These are phyloP conservation scores for Phytopythium kandeliae DNA, from an alignment of 352 stramenopile species.

Conservation along the genomic window DNA sequence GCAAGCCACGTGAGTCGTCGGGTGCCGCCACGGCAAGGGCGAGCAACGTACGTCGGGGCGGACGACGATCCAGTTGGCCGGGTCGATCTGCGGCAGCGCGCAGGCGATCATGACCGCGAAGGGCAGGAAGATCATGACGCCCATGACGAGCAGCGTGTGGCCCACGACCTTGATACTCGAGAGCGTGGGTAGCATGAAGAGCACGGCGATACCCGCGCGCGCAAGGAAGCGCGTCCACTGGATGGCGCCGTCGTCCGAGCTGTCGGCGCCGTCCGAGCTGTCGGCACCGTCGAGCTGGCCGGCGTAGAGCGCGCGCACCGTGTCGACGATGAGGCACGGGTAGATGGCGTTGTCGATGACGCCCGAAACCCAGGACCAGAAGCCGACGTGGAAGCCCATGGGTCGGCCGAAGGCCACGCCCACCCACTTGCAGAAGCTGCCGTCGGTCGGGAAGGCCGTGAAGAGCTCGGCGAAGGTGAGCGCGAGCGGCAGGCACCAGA, in stretches of 20 bases:
- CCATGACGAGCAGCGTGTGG: slow-evolving; percentile 77
- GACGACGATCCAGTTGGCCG: slow-evolving; percentile 59
- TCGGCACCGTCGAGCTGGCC: slow-evolving; percentile 5
- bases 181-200: slow-evolving; percentile 71
- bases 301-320: slow-evolving; percentile 38
- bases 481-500: slow-evolving; percentile 66
- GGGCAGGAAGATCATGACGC: slow-evolving; percentile 84
- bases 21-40: background rate
- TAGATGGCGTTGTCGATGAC: slow-evolving; percentile 85
- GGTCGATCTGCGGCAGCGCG: slow-evolving; percentile 51
- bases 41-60: slow-evolving; percentile 21
- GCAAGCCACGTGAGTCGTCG: background rate
- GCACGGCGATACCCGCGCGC: slow-evolving; percentile 25
- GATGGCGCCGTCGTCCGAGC: slow-evolving; percentile 12
- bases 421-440: slow-evolving; percentile 75
- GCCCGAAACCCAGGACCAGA: slow-evolving; percentile 76
- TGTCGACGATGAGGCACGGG: slow-evolving; percentile 68
- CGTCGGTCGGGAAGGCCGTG: slow-evolving; percentile 61
- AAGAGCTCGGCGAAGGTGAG: slow-evolving; percentile 71
- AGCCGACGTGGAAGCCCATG: slow-evolving; percentile 81
- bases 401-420: slow-evolving; percentile 58
- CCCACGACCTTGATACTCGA: slow-evolving; percentile 87
- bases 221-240: slow-evolving; percentile 30
- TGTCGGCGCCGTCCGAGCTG: slow-evolving; percentile 17
- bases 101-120: slow-evolving; percentile 87